phyloP scores from a whole-genome alignment of 2,329 filamentous ascomycete genomes.

The Diaporthe sp. region DNA sequence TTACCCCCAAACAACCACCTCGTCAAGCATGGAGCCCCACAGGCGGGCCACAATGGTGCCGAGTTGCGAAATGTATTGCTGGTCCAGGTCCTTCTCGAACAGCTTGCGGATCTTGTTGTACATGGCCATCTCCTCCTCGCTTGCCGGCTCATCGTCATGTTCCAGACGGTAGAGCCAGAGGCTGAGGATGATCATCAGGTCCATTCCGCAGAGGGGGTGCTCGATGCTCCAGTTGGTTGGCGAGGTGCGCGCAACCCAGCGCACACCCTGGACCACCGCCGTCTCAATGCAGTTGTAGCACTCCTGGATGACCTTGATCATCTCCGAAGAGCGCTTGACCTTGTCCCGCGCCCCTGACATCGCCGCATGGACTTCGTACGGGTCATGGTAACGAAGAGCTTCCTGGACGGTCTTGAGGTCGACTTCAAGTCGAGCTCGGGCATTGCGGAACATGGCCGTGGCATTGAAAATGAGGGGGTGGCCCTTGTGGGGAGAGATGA shows the following conservation, averaged over 20 bases:
- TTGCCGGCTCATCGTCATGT: slow-evolving; percentile 95
- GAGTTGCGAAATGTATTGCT: slow-evolving; percentile 84
- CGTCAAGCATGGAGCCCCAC: slow-evolving; percentile 98
- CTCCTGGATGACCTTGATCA: slow-evolving; percentile 98
- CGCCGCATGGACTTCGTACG: slow-evolving; percentile 94
- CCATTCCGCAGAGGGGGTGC: slow-evolving; percentile 95
- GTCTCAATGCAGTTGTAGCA: slow-evolving; percentile 99
- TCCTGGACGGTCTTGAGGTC: slow-evolving; percentile 97
- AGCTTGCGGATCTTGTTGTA: slow-evolving; percentile 92
- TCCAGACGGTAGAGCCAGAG: slow-evolving; percentile 99
- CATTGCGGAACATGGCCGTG: slow-evolving; percentile 96
- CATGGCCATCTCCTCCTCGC: slow-evolving; percentile 87
- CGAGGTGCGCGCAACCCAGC: slow-evolving; percentile 97
- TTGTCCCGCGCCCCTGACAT: slow-evolving; percentile 96
- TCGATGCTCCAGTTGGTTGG: slow-evolving; percentile 99
- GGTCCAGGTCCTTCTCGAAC: slow-evolving; percentile 91
- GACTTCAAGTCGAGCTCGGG: slow-evolving; percentile 90
- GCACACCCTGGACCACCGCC: slow-evolving; percentile 91
- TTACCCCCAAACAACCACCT: slow-evolving; percentile 99
- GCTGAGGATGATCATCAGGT: slow-evolving; percentile 97
- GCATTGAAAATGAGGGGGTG: slow-evolving; percentile 98
- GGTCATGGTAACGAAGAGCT: slow-evolving; percentile 95
- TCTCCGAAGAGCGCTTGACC: slow-evolving; percentile 94
- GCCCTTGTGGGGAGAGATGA: slow-evolving; percentile 95
- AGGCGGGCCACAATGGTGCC: slow-evolving; percentile 96